Evolutionary conservation across 805 yeast genomes (phyloP), one percentile per base, ranked within the genome.

Genomic region (Saturnispora dispora): DNA sequence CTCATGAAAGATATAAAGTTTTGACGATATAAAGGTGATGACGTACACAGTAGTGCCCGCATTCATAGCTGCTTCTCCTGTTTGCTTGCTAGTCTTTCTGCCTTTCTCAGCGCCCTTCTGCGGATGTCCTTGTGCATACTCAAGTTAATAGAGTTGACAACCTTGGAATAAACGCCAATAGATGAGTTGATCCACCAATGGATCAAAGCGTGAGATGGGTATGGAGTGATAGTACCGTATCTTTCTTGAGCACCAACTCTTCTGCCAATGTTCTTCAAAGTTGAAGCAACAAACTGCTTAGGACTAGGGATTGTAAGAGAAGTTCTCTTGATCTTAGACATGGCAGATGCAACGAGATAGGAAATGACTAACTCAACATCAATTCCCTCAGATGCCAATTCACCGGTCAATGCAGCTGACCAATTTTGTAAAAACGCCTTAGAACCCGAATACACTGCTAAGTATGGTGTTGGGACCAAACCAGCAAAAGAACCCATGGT

Each of bases 401-500:
- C 99, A 35, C 90, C 89, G 17, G 96, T 85, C 58, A 93, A 74
- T 1, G 96, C 89, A 48, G 78, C 72, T 46, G 93, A 86, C 98
- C 99, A 93, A 53, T 82, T 79, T 71, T 93, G 97, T 64, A 93
- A 75, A 68, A 93, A 93, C 6, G 96, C 88, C 72, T 93, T 93
- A 45, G 97, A 88, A 23, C 99, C 99, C 18, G 97, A 85, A 72
- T 93, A 93, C 10, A 90, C 85, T 18, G 98, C 96, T 60, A 93
- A 76, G 59, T 81, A 76, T 22, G 99, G 98, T 11, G 96, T 83
- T 51, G 99, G 98, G 45, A 88, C 74, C 58, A 90, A 75, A 3
- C 98, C 99, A 50, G 96, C 96, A 64, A 93, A 91, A 4, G 98
- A 91, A 44, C 98, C 97, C 96, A 93, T 88, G 30, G 93, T 89